A percentile compares a stretch with the other conserved stretches of the same genome.
Conservation (phyloP, 2,329 filamentous ascomycete species). For the Rhytidhysteron rufulum region DNA sequence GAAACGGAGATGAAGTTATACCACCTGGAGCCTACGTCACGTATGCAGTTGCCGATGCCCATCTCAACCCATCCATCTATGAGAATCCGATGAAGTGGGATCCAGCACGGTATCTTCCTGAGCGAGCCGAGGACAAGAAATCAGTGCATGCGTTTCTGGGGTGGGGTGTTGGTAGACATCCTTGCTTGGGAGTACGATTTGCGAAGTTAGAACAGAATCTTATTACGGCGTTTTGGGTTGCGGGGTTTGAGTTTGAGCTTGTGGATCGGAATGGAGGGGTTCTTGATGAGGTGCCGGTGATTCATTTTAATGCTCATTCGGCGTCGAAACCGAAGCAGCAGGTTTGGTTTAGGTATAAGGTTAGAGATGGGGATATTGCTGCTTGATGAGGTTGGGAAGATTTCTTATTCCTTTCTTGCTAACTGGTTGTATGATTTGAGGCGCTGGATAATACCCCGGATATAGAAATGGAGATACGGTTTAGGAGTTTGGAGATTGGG, state of each 20-base stretch:
- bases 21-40: constrained; percentile 46
- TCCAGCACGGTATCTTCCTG: constrained; percentile 47
- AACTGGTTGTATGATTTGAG: too few relatives aligned
- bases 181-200: constrained; percentile 43
- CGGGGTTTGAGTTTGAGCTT: constrained; percentile 47
- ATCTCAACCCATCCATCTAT: constrained; percentile 50
- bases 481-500: too few relatives aligned
- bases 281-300: constrained; percentile 22
- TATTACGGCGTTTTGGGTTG: constrained; percentile 48
- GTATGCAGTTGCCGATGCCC: constrained; percentile 47
- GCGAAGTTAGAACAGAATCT: constrained; percentile 53
- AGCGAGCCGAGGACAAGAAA: constrained; percentile 47
- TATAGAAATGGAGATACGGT: too few relatives aligned
- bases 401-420: too few relatives aligned
- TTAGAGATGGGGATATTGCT: too few relatives aligned
- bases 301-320: constrained; percentile 36
- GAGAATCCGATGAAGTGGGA: constrained; percentile 48
- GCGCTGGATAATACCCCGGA: too few relatives aligned
- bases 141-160: constrained; percentile 30
- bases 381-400: too few relatives aligned
- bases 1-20: constrained; percentile 46
- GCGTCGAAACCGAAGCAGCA: constrained; percentile 39
- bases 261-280: constrained; percentile 38
- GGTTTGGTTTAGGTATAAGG: constrained; percentile 38
- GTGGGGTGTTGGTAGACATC: constrained; percentile 40